Base-by-base conservation (phyloP, 441 rosid species). In the Pelargonium fulgidum region DNA sequence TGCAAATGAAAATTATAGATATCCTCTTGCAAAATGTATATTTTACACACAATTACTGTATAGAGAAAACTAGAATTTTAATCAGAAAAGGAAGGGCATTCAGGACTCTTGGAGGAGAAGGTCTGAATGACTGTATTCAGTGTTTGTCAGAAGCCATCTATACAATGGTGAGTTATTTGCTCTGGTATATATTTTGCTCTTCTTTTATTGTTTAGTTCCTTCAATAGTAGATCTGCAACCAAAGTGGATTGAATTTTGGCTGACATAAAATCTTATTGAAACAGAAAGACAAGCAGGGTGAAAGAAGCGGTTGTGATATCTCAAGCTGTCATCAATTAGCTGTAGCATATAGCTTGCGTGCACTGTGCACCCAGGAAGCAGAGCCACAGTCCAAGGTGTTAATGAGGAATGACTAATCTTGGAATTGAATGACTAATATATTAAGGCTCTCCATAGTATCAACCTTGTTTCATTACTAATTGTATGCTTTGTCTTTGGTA, bases 371-470 rank as follows among this genome's bases (percentile, higher is more conserved):
- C 63, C 87, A 85, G 63, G 99, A 94, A 80, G 83, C 74, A 68
- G 97, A 87, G 67, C 94, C 98, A 68, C 81, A 77, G 73, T 90
- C 97, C 52, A 83, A 90, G 99, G 99, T 94, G 77, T 69, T 72
- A 20, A 69, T 72, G 68, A 65, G 75, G 71, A 61, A 78, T 61
- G 68, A 73, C 83, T 81, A 75, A 79, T 80, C 70, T 73, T 70
- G 64, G 33, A 71, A 67, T 75, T 78, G 41, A 72, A 68, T 64
- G 58, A 59, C 76, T 76, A 13, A 62, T 80, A 67, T 50, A 24
- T 64, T 56, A 41, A 36, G 63, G 56, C 20, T 66, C 6, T 16
- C 2, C 45, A 71, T 62, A 50, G 11, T 62, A 16, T 4, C 39
- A 39, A 48, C 13, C 54, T 64, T 68, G 47, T 17, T 42, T 72